Conservation (phyloP, 2,329 filamentous ascomycete species). For the Colletotrichum phormii region DNA sequence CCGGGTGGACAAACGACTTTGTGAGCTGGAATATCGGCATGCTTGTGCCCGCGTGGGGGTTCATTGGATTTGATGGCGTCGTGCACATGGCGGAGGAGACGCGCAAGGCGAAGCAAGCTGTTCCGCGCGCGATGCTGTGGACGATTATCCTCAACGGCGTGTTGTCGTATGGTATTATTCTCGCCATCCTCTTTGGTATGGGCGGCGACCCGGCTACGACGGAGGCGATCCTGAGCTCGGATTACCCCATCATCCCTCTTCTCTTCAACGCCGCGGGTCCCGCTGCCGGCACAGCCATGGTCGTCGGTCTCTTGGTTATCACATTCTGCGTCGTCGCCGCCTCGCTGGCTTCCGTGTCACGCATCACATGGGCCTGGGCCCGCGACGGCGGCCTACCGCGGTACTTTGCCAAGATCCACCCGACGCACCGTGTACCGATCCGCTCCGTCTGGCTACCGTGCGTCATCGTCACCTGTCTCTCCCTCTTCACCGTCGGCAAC, state of each 20-base stretch:
- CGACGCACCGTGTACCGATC: constrained; percentile 26
- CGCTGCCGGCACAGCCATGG: constrained; percentile 28
- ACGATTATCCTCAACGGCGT: constrained; percentile 48
- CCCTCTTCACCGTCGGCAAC: constrained; percentile 29
- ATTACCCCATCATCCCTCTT: constrained; percentile 31
- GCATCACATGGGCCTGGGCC: constrained; percentile 31
- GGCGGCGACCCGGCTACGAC: constrained; percentile 13
- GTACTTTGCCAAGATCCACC: constrained; percentile 32
- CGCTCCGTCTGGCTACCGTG: constrained; percentile 31
- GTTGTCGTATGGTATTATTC: constrained; percentile 42
- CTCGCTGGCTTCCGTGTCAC: constrained; percentile 47
- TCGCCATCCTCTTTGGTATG: constrained; percentile 33
- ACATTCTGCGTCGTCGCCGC: constrained; percentile 43
- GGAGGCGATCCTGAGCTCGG: constrained; percentile 25
- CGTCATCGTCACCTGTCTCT: constrained; percentile 29
- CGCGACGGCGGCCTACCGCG: constrained; percentile 29
- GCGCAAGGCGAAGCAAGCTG: constrained; percentile 28
- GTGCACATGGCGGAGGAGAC: constrained; percentile 40
- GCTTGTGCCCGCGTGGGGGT: constrained; percentile 33
- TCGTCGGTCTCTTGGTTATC: constrained; percentile 34
- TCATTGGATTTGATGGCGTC: constrained; percentile 32
- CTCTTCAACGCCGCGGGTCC: constrained; percentile 28
- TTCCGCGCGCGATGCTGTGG: constrained; percentile 37
- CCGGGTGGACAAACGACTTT: constrained; percentile 34
- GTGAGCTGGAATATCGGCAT: constrained; percentile 37